Conservation (phyloP, 108 stramenopile genomes). For the Nannochloropsis granulata region DNA sequence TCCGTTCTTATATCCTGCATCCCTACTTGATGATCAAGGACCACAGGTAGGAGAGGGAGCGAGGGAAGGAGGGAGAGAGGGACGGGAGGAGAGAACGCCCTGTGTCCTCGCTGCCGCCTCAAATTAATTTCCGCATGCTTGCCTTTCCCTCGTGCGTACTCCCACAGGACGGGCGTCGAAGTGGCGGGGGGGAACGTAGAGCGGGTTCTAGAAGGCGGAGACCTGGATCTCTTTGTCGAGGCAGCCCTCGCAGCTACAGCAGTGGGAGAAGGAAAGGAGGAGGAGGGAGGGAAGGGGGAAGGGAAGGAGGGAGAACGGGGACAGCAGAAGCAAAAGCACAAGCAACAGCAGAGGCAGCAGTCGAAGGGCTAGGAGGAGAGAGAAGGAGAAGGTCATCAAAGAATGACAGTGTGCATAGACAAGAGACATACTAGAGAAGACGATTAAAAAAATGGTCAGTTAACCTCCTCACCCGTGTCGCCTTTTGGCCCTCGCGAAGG, state of each 20-base stretch:
- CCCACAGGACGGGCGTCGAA: not conserved
- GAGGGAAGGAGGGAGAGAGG: slow-evolving; percentile 38
- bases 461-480: no score
- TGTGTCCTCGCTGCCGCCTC: not conserved
- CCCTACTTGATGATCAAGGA: slow-evolving; percentile 95
- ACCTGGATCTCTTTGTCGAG: slow-evolving; percentile 11
- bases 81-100: not conserved
- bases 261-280: not conserved
- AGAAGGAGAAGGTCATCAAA: not conserved
- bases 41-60: slow-evolving; percentile 68
- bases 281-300: not conserved
- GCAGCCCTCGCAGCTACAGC: not conserved
- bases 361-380: not conserved
- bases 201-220: slow-evolving; percentile 1
- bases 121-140: not conserved
- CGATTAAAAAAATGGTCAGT: no score
- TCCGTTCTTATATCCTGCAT: slow-evolving; percentile 85
- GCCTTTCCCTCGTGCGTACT: not conserved
- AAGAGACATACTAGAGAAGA: no score
- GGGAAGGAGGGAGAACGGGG: not conserved
- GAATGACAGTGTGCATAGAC: no score
- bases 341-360: not conserved
- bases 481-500: no score
- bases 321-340: not conserved
- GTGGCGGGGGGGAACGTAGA: not conserved